Base-by-base conservation (phyloP, 2,329 filamentous ascomycete species). In the Ceratocystis papillata region DNA sequence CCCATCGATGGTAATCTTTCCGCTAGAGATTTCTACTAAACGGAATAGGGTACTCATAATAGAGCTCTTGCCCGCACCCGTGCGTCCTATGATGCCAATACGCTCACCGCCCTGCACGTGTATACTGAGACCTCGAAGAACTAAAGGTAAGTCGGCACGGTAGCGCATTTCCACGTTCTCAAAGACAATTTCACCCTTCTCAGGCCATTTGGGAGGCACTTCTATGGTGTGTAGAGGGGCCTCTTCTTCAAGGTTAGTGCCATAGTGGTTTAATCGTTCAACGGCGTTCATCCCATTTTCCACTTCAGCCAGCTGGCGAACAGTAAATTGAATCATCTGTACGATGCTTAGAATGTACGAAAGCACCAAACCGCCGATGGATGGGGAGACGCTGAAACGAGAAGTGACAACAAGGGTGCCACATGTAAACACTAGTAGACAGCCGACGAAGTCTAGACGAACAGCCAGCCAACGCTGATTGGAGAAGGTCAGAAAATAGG, bases 261-360 rank as follows among this genome's bases (percentile, higher is more conserved):
- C 92, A 74, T 97, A 97, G 77, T 96, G 90, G 73, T 91, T 86
- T 44, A 97, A 80, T 62, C 94, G 87, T 76, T 97, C 93, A 0
- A 95, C 94, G 0, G 92, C 87, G 74, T 96, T 97, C 93, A 97
- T 97, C 73, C 92, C 90, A 76, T 96, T 97, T 75, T 97, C 93
- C 7, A 97, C 90, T 75, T 96, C 93, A 30, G 93, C 93, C 6
- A 96, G 81, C 76, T 97, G 93, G 20, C 94, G 85, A 20, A 97
- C 90, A 0, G 90, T 93, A 75, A 96, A 96, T 73, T 96, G 93
- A 70, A 97, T 87, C 88, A 96, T 91, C 75, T 95, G 90, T 20
- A 96, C 91, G 72, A 96, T 96, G 15, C 87, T 83, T 20, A 99
- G 81, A 72, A 97, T 96, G 75, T 97, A 97, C 60, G 89, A 94